Evolutionary conservation across 2,329 filamentous ascomycete species (phyloP).

Genomic region (Colletotrichum liaoningense): DNA sequence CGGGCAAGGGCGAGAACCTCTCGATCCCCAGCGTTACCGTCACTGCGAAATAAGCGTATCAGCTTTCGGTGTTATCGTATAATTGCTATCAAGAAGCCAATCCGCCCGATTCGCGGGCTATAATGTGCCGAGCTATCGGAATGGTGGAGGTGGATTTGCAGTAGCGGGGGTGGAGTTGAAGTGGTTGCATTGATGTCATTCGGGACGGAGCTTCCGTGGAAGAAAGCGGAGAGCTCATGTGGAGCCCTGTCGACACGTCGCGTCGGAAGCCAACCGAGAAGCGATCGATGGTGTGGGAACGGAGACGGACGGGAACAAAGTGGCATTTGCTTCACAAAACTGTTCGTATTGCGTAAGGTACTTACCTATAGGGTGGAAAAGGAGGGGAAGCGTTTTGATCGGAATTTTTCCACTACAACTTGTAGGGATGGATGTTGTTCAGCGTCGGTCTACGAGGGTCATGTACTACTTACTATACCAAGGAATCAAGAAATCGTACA

Average conservation of each 20-base stretch:
- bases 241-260: not conserved
- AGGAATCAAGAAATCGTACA: not conserved
- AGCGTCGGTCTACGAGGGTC: not conserved
- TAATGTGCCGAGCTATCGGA: slow-evolving; percentile 15
- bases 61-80: not conserved
- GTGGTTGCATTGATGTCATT: slow-evolving; percentile 26
- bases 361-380: not conserved
- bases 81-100: not conserved
- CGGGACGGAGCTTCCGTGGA: not conserved
- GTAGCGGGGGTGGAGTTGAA: slow-evolving; percentile 19
- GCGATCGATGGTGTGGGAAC: no score
- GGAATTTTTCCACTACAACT: not conserved
- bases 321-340: not conserved
- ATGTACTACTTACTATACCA: slow-evolving; percentile 15
- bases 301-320: not conserved
- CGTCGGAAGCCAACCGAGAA: not conserved
- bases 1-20: slow-evolving; percentile 26
- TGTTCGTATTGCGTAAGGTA: not conserved
- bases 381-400: slow-evolving; percentile 2
- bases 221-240: slow-evolving; percentile 18
- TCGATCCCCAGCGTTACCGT: slow-evolving; percentile 28
- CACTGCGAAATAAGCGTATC: slow-evolving; percentile 12
- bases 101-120: not conserved
- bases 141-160: not conserved
- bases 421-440: not conserved